Evolutionary conservation across 352 stramenopile genomes (phyloP).

Genomic region (Peronospora belbahrii): DNA sequence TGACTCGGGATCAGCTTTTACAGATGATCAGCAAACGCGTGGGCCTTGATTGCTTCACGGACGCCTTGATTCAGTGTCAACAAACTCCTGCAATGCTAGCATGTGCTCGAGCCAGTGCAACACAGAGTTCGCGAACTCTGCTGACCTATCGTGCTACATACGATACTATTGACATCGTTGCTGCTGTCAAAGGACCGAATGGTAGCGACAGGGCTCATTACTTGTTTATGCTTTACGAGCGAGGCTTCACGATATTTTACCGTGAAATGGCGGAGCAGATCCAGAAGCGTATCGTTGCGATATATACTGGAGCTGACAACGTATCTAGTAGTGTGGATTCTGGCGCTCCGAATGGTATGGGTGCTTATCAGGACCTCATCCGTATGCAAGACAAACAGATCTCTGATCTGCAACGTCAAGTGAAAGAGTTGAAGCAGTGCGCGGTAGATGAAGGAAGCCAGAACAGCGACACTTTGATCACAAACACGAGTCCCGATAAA

Average conservation of each 20-base stretch:
- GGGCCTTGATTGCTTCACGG: slow-evolving; percentile 58
- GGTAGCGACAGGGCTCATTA: slow-evolving; percentile 27
- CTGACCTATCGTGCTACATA: slow-evolving; percentile 32
- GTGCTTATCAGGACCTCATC: slow-evolving; percentile 73
- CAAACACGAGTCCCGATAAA: background rate
- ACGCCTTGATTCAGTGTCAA: slow-evolving; percentile 58
- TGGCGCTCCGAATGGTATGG: slow-evolving; percentile 21
- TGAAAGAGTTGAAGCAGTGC: slow-evolving; percentile 16
- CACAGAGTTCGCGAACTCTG: slow-evolving; percentile 33
- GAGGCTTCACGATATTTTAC: slow-evolving; percentile 43
- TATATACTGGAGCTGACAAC: slow-evolving; percentile 41
- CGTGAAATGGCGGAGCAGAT: slow-evolving; percentile 46
- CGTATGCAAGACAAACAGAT: slow-evolving; percentile 75
- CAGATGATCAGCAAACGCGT: slow-evolving; percentile 59
- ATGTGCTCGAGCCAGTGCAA: slow-evolving; percentile 34
- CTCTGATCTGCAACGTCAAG: slow-evolving; percentile 38
- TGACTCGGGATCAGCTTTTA: slow-evolving; percentile 56
- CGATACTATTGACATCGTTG: slow-evolving; percentile 16
- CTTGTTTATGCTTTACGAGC: slow-evolving; percentile 65
- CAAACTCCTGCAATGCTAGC: slow-evolving; percentile 40
- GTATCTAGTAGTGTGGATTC: slow-evolving; percentile 10
- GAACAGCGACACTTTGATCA: background rate
- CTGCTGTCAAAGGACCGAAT: background rate
- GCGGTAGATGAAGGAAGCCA: background rate
- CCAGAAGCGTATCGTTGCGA: slow-evolving; percentile 52